phyloP scores from a whole-genome alignment of 1,284 basidiomycete genomes.

The Xerocomus cyaneibrunnescens region DNA sequence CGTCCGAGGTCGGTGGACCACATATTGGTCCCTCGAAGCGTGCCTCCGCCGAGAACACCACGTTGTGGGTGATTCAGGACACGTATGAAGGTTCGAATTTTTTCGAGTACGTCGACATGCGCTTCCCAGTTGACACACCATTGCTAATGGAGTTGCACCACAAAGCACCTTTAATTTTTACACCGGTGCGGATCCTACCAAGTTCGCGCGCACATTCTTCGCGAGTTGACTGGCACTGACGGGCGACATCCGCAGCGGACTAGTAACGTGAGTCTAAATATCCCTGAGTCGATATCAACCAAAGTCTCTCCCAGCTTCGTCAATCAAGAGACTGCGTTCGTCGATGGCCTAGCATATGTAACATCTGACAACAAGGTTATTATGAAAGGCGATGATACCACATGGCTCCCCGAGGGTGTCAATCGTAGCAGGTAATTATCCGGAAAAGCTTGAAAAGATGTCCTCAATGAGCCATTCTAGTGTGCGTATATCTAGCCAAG shows the following conservation, averaged over 20 bases:
- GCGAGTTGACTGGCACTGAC: conserved; percentile 13
- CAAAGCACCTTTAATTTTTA: conserved; percentile 59
- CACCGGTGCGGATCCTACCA: conserved; percentile 60
- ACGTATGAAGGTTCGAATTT: conserved; percentile 53
- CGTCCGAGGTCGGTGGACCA: neutral
- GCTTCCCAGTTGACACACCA: neutral
- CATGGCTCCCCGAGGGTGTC: conserved; percentile 48
- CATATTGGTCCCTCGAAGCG: conserved; percentile 16
- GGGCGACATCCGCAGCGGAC: conserved; percentile 45
- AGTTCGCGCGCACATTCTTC: conserved; percentile 33
- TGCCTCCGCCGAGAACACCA: conserved; percentile 44
- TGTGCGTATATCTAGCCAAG: conserved; percentile 49
- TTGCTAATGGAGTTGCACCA: conserved; percentile 13
- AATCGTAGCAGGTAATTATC: conserved; percentile 54
- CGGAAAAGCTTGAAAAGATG: neutral
- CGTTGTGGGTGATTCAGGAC: conserved; percentile 57
- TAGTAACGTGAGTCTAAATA: conserved; percentile 50
- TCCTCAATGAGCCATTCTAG: conserved; percentile 28
- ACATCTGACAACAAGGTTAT: conserved; percentile 57
- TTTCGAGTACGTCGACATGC: conserved; percentile 47
- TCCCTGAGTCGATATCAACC: neutral
- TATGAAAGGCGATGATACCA: conserved; percentile 73
- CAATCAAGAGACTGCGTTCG: conserved; percentile 47
- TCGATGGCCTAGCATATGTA: conserved; percentile 50
- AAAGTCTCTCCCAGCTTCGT: conserved; percentile 46